Evolutionary conservation across 495 filamentous ascomycete genomes (phyloP), one percentile per base, ranked within the genome.

Genomic region (Talaromyces liani): DNA sequence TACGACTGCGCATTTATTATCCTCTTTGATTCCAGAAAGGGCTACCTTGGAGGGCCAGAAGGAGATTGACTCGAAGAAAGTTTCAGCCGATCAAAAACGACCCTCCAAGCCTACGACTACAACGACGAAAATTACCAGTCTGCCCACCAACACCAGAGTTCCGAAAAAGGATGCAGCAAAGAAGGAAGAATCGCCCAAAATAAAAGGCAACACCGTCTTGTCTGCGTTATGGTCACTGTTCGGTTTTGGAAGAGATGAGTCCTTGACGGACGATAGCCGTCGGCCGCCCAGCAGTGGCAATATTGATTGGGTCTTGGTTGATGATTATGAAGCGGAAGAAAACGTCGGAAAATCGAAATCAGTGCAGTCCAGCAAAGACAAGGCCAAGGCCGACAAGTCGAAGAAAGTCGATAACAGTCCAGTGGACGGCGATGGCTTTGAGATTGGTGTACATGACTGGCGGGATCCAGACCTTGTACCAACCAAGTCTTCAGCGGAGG

Each of bases 361-460:
- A 4, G 60, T 65, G 8, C 71, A 69, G 25, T 70, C 64, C 61
- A 70, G 55, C 59, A 65, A 64, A 60, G 69, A 64, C 24, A 53
- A 60, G 60, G 36, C 65, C 24, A 70, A 47, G 54, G 57, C 62
- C 33, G 66, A 60, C 67, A 73, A 60, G 67, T 59, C 58, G 12
- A n/a, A 22, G 49, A 61, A 64, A 58, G 10, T 56, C 54, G 41
- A 63, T 20, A 54, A 68, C 14, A 69, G 69, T 33, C 60, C 62
- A 45, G 71, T 66, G 33, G 72, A 80, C 49, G 80, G 76, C 7
- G 91, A 93, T 74, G 86, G 83, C 60, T 96, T 95, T 72, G 85
- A 91, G n/a, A 96, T 95, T 70, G 92, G 92, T 2, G 87, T 95
- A 12, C 91, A 96, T 65, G 92, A 96, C 67, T 96, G 92, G 92